Conservation (phyloP, 768 basidiomycete species). For the Dacryopinax primogenitus region DNA sequence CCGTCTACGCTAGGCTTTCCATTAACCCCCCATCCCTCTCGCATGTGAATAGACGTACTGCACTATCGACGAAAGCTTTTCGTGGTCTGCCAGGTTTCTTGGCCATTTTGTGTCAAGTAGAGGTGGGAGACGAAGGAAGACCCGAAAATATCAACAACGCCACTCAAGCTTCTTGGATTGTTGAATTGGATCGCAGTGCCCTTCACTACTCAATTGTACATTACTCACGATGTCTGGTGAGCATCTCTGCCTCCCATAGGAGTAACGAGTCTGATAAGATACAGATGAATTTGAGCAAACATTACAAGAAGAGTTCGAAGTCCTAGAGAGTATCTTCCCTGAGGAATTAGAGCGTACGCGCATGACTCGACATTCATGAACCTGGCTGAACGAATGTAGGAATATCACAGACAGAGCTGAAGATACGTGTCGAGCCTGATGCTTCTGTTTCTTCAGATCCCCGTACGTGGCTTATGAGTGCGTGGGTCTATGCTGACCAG, state of each 20-base stretch:
- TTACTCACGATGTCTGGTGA: neutral
- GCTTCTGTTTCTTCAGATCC: conserved; percentile 51
- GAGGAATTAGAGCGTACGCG: conserved; percentile 84
- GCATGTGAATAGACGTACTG: neutral
- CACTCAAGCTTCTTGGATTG: neutral
- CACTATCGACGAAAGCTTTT: neutral
- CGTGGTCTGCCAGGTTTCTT: neutral
- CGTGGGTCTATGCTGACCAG: conserved; percentile 10
- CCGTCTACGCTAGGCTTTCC: neutral
- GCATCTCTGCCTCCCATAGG: neutral
- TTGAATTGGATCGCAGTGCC: neutral
- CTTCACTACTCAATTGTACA: neutral
- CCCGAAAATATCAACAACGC: conserved; percentile 6
- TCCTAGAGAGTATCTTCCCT: conserved; percentile 91
- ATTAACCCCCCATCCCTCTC: neutral
- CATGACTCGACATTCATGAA: conserved; percentile 22
- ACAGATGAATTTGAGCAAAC: conserved; percentile 24
- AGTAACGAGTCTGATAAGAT: neutral
- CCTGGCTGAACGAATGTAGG: conserved; percentile 43
- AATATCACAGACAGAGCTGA: conserved; percentile 65
- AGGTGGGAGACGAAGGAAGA: neutral
- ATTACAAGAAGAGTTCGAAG: conserved; percentile 85
- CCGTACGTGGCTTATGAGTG: conserved; percentile 32
- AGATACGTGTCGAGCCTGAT: conserved; percentile 82
- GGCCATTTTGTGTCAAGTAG: neutral